Conservation (phyloP, 1,139 yeast genomes). For the Meyerozyma elateridarum region DNA sequence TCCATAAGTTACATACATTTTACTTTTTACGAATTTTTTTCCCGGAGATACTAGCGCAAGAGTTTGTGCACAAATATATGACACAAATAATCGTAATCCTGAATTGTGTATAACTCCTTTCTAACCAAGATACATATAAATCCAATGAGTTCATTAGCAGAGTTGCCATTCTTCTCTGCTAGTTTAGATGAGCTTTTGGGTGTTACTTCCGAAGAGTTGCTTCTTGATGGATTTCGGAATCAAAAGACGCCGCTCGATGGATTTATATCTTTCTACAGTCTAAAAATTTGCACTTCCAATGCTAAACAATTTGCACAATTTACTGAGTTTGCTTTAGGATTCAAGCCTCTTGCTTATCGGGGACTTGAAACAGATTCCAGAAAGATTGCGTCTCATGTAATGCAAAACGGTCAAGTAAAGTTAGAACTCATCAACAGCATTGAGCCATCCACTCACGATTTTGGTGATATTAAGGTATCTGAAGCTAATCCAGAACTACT, state of each 20-base stretch:
- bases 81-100: too few relatives aligned
- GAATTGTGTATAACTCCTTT: too few relatives aligned
- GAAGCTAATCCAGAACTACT: too few relatives aligned
- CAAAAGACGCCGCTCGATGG: constrained; percentile 27
- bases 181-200: constrained; percentile 8
- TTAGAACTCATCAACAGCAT: constrained; percentile 35
- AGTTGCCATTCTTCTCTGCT: constrained; percentile 22
- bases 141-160: constrained; percentile 8
- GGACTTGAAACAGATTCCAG: constrained; percentile 69
- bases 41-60: too few relatives aligned
- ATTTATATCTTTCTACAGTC: constrained; percentile 27
- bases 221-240: constrained; percentile 19
- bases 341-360: constrained; percentile 53
- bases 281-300: constrained; percentile 22
- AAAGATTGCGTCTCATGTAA: constrained; percentile 53
- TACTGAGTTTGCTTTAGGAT: constrained; percentile 57
- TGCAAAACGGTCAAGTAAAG: constrained; percentile 51
- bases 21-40: too few relatives aligned
- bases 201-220: constrained; percentile 17
- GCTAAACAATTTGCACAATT: constrained; percentile 60
- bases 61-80: too few relatives aligned
- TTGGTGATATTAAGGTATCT: too few relatives aligned
- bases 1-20: too few relatives aligned
- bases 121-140: too few relatives aligned
- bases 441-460: too few relatives aligned